These are phyloP conservation scores for Musa troglodytarum DNA, from an alignment of 176 grass and related monocot species.

Conservation along the genomic window DNA sequence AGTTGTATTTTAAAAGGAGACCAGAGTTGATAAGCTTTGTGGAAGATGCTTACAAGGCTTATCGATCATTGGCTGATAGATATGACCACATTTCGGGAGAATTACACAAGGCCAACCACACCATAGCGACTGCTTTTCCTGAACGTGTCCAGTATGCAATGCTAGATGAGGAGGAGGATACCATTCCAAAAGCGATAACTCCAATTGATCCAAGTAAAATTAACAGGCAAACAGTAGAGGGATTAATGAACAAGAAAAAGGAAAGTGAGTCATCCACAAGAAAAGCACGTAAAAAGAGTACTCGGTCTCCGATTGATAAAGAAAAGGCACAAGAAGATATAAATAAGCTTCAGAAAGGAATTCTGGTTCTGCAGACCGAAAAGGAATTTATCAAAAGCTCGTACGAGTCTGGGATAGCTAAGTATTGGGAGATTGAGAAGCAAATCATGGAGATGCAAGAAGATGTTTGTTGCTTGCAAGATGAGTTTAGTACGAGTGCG, in stretches of 20 bases:
- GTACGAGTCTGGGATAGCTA: conserved; percentile 54
- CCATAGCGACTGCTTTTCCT: conserved; percentile 53
- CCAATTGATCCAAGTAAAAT: conserved; percentile 57
- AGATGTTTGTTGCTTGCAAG: conserved; percentile 39
- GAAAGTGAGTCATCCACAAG: conserved; percentile 12
- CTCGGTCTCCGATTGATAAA: conserved; percentile 24
- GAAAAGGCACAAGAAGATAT: conserved; percentile 52
- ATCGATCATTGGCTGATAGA: conserved; percentile 45
- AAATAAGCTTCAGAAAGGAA: conserved; percentile 48
- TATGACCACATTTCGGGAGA: conserved; percentile 74
- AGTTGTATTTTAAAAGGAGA: conserved; percentile 69
- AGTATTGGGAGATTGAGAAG: conserved; percentile 77
- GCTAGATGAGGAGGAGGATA: conserved; percentile 56
- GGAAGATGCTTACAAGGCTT: conserved; percentile 55
- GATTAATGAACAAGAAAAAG: conserved; percentile 48
- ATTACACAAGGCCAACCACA: conserved; percentile 79
- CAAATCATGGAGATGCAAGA: conserved; percentile 53
- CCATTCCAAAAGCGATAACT: conserved; percentile 56
- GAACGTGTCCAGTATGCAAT: conserved; percentile 72
- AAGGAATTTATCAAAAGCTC: conserved; percentile 71
- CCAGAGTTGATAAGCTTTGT: conserved; percentile 66
- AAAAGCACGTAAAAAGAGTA: neutral
- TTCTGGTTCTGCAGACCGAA: conserved; percentile 62
- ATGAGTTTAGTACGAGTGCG: conserved; percentile 44
- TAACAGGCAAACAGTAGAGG: conserved; percentile 51